Conservation (phyloP, 1,139 yeast genomes). For the Suhomyces choctaworum region DNA sequence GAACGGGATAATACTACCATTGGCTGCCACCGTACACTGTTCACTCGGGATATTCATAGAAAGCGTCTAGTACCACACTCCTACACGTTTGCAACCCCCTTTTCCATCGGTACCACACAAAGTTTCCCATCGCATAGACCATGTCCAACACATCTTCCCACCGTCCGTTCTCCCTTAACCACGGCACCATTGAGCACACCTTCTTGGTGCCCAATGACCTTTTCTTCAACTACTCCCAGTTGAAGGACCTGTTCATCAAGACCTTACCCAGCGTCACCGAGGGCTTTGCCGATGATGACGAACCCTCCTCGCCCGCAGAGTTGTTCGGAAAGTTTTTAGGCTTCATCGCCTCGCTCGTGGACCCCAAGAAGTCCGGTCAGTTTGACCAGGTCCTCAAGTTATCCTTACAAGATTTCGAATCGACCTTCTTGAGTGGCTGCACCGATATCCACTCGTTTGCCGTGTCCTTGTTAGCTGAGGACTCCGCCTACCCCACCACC, state of each 20-base stretch:
- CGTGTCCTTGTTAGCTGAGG: constrained; percentile 56
- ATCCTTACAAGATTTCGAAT: constrained; percentile 79
- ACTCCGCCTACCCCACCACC: constrained; percentile 60
- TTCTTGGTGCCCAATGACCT: constrained; percentile 81
- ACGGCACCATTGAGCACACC: constrained; percentile 87
- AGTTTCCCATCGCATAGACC: constrained; percentile 20
- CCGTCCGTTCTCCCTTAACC: constrained; percentile 76
- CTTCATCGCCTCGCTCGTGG: constrained; percentile 62
- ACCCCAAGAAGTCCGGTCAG: constrained; percentile 42
- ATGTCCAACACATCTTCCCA: constrained; percentile 27
- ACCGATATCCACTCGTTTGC: constrained; percentile 91
- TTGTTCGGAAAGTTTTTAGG: constrained; percentile 83
- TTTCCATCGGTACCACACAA: constrained; percentile 9
- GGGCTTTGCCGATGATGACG: constrained; percentile 82
- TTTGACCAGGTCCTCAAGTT: constrained; percentile 69
- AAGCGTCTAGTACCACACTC: background rate
- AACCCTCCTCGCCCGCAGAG: constrained; percentile 87
- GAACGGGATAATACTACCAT: constrained; percentile 4
- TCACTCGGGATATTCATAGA: constrained; percentile 1
- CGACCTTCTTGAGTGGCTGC: constrained; percentile 55
- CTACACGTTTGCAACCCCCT: too few species aligned
- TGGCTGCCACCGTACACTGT: background rate
- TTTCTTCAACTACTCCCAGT: constrained; percentile 79
- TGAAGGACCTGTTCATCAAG: constrained; percentile 81
- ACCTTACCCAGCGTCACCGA: constrained; percentile 80